Evolutionary conservation across 2,329 filamentous ascomycete genomes (phyloP), one percentile per base, ranked within the genome.

Genomic region (Botrytis medusae): DNA sequence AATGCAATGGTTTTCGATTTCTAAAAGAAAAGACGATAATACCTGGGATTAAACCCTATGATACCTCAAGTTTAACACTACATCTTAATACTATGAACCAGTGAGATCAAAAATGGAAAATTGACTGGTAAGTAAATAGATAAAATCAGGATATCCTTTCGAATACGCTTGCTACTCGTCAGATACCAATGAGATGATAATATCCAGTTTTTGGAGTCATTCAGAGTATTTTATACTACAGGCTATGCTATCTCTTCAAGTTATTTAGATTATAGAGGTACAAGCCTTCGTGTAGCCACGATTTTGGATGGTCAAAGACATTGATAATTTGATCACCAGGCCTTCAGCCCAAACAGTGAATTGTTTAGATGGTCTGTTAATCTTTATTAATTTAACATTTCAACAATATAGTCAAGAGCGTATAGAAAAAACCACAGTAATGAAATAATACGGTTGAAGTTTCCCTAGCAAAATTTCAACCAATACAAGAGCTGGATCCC

Each of bases 41-140:
- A 57, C 18, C n/a, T 57, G 7, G n/a, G 51, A 29, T 29, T 9
- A 3, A 57, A 18, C 0, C 18, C 14, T 32, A 9, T 54, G 4
- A 29, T 0, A 0, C 25, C 4, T 18, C 6, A 16, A 54, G 6
- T 29, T 12, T 7, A 29, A 2, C 12, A 16, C 14, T 12, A 18
- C 32, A 57, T 6, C 14, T 29, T 6, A 18, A 14, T 18, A 6
- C 0, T 32, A 29, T 32, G n/a, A n/a, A n/a, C n/a, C 0, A 4
- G 14, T 57, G 16, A 29, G 1, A 57, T 54, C 18, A 8, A 8
- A 18, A 0, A 29, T 8, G 16, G n/a, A 29, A 16, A 57, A 18
- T 5, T 0, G 9, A 2, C 12, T 54, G 6, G n/a, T 18, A 5
- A 18, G 0, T 0, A 9, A 29, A 18, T 0, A 32, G 3, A 14